Evolutionary conservation across 179 eudicot species (phyloP).

Genomic region (Patellifolia procumbens): DNA sequence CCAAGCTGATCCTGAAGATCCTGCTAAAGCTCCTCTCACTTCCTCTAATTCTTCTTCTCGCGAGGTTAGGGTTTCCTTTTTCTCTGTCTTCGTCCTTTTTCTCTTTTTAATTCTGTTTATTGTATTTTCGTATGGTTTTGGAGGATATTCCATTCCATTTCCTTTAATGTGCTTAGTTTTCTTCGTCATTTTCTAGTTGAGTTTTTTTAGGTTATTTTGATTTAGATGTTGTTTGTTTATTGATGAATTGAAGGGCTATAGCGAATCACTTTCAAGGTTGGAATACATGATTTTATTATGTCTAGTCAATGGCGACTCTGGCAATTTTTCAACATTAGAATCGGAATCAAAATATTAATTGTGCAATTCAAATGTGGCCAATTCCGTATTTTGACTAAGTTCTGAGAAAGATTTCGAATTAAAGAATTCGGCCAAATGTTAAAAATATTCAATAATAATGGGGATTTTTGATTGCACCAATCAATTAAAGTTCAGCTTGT

Average conservation of each 20-base stretch:
- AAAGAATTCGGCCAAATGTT: not conserved
- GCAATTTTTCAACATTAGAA: not conserved
- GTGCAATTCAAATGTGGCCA: not conserved
- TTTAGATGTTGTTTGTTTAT: not conserved
- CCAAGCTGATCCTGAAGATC: constrained; percentile 57
- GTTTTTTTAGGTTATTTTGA: not conserved
- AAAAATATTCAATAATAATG: not conserved
- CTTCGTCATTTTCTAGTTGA: not conserved
- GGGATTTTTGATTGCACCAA: not conserved
- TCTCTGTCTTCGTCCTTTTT: not conserved
- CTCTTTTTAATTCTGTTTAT: not conserved
- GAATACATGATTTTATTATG: constrained; percentile 1
- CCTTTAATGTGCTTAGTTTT: not conserved
- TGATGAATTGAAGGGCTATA: not conserved
- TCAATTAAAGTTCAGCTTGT: not conserved
- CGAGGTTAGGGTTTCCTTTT: constrained; percentile 41
- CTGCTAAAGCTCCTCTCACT: constrained; percentile 56
- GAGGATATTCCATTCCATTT: no score
- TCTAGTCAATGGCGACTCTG: not conserved
- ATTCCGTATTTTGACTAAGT: not conserved
- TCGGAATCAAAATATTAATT: not conserved
- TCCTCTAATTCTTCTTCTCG: constrained; percentile 57
- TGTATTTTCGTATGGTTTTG: not conserved
- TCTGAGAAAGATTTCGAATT: not conserved
- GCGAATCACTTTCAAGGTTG: not conserved